Base-by-base conservation (phyloP, 2,329 filamentous ascomycete species). In the Diaporthe sp. region DNA sequence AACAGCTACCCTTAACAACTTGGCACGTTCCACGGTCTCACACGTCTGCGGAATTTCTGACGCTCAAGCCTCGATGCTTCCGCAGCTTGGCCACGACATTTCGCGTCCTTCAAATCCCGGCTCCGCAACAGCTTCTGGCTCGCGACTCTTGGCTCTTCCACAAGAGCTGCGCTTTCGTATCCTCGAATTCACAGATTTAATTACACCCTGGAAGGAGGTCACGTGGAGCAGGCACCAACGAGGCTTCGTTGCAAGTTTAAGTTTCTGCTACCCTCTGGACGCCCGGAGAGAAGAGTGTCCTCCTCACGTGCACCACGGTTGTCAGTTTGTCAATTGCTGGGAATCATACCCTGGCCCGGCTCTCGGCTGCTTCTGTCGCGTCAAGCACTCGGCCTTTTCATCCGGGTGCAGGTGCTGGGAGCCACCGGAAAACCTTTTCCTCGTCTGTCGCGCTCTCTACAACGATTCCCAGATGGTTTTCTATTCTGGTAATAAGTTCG, bases 341-440 rank as follows among this genome's bases (percentile, higher is more conserved):
- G 13, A 13, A 13, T 32, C 27, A 6, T 25, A 37, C 6, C 32
- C 32, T 10, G 3, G 10, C 9, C 27, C 17, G 1, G 2, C 30
- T 35, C 37, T 39, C 30, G 75, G 76, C 19, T 77, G 75, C 50
- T 77, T 75, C 25, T 77, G 76, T 22, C 76, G 71, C n/a, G 30
- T 51, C 17, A 25, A 15, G 19, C 72, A 73, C 50, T 63, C 65
- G 44, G 66, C 72, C 15, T 51, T n/a, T 2, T 73, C 72, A 1
- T 73, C 71, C 7, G 47, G 47, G 12, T 77, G 76, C 61, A 73
- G 12, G 22, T 77, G 75, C 68, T 77, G 76, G 76, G 47, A 17
- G 6, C 39, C 73, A 15, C 76, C 75, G 4, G 15, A 37, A 4
- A 51, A 71, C 22, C 66, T 77, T 9, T 73, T 74, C 27, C 74